These are phyloP conservation scores for Hymenoscyphus repandus DNA, from an alignment of 2,329 filamentous ascomycete species.

Conservation along the genomic window DNA sequence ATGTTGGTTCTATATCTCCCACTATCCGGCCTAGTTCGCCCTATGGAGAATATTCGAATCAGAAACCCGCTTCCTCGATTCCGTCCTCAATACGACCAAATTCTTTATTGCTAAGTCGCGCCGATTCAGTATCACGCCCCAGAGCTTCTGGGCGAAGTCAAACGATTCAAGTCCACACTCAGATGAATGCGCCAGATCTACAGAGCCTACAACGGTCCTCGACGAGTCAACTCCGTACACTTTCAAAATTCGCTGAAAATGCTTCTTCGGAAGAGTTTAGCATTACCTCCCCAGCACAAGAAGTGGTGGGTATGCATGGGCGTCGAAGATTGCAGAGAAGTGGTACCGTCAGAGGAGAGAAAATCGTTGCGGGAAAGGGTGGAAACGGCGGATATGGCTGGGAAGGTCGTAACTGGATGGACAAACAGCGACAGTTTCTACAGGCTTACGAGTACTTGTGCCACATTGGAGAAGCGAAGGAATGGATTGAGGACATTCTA, in stretches of 20 bases:
- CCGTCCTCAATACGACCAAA: conserved; percentile 40
- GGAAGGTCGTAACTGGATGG: conserved; percentile 94
- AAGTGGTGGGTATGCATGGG: conserved; percentile 83
- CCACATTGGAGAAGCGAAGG: conserved; percentile 97
- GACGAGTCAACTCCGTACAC: conserved; percentile 79
- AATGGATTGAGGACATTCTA: conserved; percentile 95
- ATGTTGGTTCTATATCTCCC: conserved; percentile 1
- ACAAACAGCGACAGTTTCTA: conserved; percentile 92
- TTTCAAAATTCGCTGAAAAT: conserved; percentile 76
- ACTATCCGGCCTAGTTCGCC: neutral
- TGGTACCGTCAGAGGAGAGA: conserved; percentile 41
- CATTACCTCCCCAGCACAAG: conserved; percentile 71
- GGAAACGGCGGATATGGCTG: conserved; percentile 56
- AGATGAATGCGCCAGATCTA: conserved; percentile 65
- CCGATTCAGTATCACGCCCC: conserved; percentile 42
- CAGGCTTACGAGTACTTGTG: conserved; percentile 98
- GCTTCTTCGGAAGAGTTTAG: conserved; percentile 74
- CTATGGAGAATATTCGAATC: neutral
- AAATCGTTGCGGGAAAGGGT: conserved; percentile 42
- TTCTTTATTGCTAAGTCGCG: conserved; percentile 55
- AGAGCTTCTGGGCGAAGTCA: conserved; percentile 19
- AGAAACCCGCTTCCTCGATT: conserved; percentile 2
- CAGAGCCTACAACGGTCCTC: conserved; percentile 81
- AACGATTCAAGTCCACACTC: conserved; percentile 33
- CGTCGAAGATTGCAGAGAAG: conserved; percentile 75